These are phyloP conservation scores for Ramaria rubella DNA, from an alignment of 768 basidiomycete genomes.

Conservation along the genomic window DNA sequence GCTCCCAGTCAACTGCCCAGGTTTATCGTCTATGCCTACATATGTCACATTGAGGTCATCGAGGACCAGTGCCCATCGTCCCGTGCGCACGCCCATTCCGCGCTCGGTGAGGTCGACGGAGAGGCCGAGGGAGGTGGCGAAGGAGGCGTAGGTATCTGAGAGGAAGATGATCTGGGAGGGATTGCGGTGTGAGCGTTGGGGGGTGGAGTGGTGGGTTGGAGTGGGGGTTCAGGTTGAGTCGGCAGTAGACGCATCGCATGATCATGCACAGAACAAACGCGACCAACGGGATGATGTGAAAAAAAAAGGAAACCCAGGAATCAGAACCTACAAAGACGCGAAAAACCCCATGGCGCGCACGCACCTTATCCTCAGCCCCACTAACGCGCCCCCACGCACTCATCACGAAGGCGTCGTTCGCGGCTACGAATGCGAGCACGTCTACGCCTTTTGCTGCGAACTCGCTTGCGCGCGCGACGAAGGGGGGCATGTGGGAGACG, in stretches of 20 bases:
- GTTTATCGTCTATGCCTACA: slow-evolving; percentile 42
- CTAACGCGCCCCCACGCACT: slow-evolving; percentile 21
- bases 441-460: slow-evolving; percentile 30
- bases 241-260: no score
- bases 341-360: not conserved
- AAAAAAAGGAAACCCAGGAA: no score
- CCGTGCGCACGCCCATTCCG: slow-evolving; percentile 53
- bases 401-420: slow-evolving; percentile 21
- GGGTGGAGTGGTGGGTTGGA: not conserved
- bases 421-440: slow-evolving; percentile 15
- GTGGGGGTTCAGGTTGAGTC: not conserved
- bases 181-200: not conserved
- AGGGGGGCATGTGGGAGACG: slow-evolving; percentile 35
- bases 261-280: no score
- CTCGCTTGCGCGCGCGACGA: slow-evolving; percentile 29
- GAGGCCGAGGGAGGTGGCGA: slow-evolving; percentile 41
- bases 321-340: no score
- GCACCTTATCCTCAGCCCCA: slow-evolving; percentile 20
- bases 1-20: slow-evolving; percentile 44
- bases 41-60: slow-evolving; percentile 21
- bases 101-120: slow-evolving; percentile 15
- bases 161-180: slow-evolving; percentile 47
- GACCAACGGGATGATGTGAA: no score
- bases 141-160: slow-evolving; percentile 48
- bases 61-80: slow-evolving; percentile 28